phyloP scores from a whole-genome alignment of 345 rosid genomes.

The Erodium maritimum region DNA sequence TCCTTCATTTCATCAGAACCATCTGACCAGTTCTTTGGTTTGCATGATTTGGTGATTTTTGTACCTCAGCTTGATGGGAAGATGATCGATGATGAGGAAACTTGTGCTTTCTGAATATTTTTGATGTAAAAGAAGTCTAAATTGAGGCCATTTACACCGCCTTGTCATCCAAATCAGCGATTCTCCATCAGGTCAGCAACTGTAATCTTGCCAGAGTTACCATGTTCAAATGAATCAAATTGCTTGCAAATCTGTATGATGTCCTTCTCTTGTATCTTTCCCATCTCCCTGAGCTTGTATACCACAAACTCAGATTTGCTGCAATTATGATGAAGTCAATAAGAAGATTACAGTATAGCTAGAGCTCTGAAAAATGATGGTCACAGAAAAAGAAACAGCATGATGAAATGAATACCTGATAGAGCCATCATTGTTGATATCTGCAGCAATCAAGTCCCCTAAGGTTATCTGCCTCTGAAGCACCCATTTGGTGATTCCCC shows the following conservation, averaged over 20 bases:
- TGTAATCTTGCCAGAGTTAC: slow-evolving; percentile 43
- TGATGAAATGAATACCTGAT: slow-evolving; percentile 72
- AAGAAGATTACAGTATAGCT: neutral
- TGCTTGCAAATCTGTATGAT: slow-evolving; percentile 38
- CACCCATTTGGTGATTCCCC: slow-evolving; percentile 48
- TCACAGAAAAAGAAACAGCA: no score
- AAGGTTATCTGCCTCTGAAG: slow-evolving; percentile 53
- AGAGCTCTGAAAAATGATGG: no score
- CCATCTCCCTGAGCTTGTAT: slow-evolving; percentile 76
- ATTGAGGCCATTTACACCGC: no score
- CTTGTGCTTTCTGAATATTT: no score
- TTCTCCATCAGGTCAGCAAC: slow-evolving; percentile 40
- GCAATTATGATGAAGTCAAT: slow-evolving; percentile 17
- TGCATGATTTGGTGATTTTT: neutral
- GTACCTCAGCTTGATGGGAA: no score
- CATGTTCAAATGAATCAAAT: slow-evolving; percentile 34
- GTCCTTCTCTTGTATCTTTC: slow-evolving; percentile 52
- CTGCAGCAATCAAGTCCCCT: slow-evolving; percentile 62
- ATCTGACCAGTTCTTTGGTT: no score
- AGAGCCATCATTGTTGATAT: slow-evolving; percentile 53
- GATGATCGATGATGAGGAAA: neutral
- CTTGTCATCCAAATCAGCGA: slow-evolving; percentile 10
- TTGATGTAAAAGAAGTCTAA: neutral
- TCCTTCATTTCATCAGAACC: no score
- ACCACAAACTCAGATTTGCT: slow-evolving; percentile 58